Evolutionary conservation across 768 basidiomycete genomes (phyloP).

Genomic region (Naganishia friedmannii): DNA sequence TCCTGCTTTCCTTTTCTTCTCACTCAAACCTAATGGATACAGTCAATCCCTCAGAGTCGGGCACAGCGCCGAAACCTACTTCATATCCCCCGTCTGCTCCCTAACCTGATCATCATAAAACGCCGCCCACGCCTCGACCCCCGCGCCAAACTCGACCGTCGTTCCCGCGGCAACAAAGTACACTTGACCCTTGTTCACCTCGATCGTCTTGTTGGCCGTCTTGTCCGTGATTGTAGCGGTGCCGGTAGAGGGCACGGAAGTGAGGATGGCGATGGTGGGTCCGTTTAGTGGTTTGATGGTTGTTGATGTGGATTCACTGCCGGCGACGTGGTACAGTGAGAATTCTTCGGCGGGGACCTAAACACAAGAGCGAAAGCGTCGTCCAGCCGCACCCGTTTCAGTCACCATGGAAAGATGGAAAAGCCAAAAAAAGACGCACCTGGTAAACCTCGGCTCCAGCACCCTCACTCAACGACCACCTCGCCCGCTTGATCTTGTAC

Average conservation of each 20-base stretch:
- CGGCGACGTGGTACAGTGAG: constrained; percentile 37
- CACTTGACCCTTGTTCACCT: constrained; percentile 36
- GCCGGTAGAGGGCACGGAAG: constrained; percentile 23
- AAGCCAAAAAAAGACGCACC: constrained; percentile 15
- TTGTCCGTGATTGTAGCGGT: constrained; percentile 14
- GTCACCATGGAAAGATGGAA: background rate
- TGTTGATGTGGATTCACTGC: constrained; percentile 14
- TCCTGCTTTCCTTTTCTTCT: no score
- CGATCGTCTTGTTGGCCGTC: background rate
- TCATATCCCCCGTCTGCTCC: constrained; percentile 29
- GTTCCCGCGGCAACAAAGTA: constrained; percentile 41
- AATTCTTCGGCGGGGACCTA: constrained; percentile 46
- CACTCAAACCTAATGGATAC: background rate
- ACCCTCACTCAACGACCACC: constrained; percentile 23
- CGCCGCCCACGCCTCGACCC: constrained; percentile 42
- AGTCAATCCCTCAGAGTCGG: background rate
- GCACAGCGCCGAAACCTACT: background rate
- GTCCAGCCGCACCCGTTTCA: no score
- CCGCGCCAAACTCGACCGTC: constrained; percentile 24
- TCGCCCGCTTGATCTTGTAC: constrained; percentile 26
- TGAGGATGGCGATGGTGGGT: constrained; percentile 40
- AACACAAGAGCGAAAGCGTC: no score
- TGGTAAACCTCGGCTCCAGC: constrained; percentile 29
- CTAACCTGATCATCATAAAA: constrained; percentile 43
- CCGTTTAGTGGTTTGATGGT: constrained; percentile 37